Conservation (phyloP, 2,329 filamentous ascomycete species). For the Paecilomyces sp. region DNA sequence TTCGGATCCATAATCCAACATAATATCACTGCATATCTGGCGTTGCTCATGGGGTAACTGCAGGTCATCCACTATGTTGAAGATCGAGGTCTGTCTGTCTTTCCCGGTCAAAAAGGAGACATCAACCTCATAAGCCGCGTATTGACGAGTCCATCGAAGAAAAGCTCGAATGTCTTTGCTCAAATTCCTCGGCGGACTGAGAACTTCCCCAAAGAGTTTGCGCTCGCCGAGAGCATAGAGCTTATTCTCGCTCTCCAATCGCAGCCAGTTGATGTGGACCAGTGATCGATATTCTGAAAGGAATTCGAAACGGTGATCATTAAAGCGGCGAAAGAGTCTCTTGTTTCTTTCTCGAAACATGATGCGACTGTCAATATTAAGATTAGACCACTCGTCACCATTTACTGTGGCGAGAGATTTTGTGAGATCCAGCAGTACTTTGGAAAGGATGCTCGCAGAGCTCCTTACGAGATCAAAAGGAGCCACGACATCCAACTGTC, state of each 20-base stretch:
- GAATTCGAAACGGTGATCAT: conserved; percentile 3
- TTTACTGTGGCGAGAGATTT: not conserved
- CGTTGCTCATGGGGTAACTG: not conserved
- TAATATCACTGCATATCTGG: not conserved
- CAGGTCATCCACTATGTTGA: not conserved
- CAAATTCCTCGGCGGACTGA: conserved; percentile 12
- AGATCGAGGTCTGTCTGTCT: not conserved
- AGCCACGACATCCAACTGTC: conserved; percentile 20
- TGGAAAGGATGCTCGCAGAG: not conserved
- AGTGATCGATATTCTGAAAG: conserved; percentile 1
- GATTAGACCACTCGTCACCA: not conserved
- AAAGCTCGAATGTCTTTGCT: conserved; percentile 16
- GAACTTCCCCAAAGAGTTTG: conserved; percentile 9
- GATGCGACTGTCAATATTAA: not conserved
- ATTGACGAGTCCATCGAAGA: conserved; percentile 3
- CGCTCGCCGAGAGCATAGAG: conserved; percentile 9
- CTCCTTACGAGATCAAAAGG: conserved; percentile 11
- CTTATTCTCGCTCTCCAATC: conserved; percentile 14
- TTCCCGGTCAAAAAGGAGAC: not conserved
- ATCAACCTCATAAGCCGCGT: not conserved
- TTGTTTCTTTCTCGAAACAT: not conserved
- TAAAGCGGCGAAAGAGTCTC: not conserved
- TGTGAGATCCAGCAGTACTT: conserved; percentile 3
- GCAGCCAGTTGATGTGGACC: conserved; percentile 15
- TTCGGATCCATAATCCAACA: not conserved